A percentile compares a stretch with the other conserved stretches of the same genome.
These are phyloP conservation scores for Rosa rugosa DNA, from an alignment of 306 rosid species.

Conservation along the genomic window DNA sequence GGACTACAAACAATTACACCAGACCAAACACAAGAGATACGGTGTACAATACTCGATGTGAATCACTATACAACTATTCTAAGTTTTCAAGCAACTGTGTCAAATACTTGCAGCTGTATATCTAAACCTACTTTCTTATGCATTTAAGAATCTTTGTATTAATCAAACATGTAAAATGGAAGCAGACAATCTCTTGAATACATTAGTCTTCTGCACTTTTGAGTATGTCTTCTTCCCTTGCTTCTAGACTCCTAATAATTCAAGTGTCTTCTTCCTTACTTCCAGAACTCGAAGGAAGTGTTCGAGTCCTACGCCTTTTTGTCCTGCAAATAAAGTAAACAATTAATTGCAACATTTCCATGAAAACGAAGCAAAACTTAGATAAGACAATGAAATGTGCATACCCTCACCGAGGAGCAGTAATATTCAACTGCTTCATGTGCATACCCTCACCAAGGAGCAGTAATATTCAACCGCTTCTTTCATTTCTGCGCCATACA, in stretches of 20 bases:
- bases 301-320: not conserved
- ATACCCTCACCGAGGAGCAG: conserved; percentile 22
- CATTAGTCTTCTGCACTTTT: not conserved
- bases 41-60: not conserved
- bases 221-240: not conserved
- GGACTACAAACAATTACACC: not conserved
- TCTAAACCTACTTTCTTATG: not conserved
- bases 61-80: no score
- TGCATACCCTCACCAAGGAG: conserved; percentile 23
- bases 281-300: not conserved
- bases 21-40: not conserved
- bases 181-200: not conserved
- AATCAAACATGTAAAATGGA: no score
- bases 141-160: no score
- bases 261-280: not conserved
- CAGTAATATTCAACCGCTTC: no score
- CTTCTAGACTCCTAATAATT: not conserved
- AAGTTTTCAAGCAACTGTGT: not conserved
- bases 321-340: not conserved
- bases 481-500: no score
- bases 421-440: not conserved
- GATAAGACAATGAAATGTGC: not conserved
- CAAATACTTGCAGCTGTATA: no score
- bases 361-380: not conserved
- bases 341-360: not conserved